Conservation (phyloP, 2,329 filamentous ascomycete species). For the Trichophyton verrucosum region DNA sequence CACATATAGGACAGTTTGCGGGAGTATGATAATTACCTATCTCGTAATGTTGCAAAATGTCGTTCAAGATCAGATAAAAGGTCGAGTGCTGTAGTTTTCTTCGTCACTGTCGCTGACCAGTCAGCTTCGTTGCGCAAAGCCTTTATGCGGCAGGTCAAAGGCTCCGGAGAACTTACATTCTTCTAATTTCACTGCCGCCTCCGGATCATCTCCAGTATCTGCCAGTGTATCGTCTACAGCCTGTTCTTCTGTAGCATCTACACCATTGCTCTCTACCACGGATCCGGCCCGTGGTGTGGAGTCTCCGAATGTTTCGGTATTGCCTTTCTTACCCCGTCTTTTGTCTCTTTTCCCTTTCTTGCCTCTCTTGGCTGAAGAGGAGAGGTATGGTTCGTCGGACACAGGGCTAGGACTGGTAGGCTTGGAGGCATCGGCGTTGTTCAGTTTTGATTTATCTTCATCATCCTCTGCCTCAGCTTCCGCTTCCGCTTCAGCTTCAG, state of each 20-base stretch:
- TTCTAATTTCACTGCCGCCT: conserved; percentile 37
- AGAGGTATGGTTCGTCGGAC: conserved; percentile 11
- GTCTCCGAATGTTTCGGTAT: conserved; percentile 28
- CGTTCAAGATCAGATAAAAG: conserved; percentile 70
- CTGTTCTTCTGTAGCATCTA: conserved; percentile 35
- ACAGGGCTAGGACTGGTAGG: background rate
- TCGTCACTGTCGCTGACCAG: conserved; percentile 46
- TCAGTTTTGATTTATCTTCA: conserved; percentile 14
- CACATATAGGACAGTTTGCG: conserved; percentile 2
- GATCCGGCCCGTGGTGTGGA: conserved; percentile 21
- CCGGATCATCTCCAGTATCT: conserved; percentile 35
- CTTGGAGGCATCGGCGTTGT: background rate
- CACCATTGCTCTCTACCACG: conserved; percentile 23
- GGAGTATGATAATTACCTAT: conserved; percentile 29
- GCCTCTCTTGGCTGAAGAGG: conserved; percentile 19
- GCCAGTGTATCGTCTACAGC: conserved; percentile 35
- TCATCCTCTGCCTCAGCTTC: conserved; percentile 15
- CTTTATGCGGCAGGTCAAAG: background rate
- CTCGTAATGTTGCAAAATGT: conserved; percentile 76
- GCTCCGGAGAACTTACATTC: conserved; percentile 33
- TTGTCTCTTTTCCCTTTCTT: conserved; percentile 37
- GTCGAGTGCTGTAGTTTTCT: conserved; percentile 67
- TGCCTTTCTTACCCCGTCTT: conserved; percentile 31
- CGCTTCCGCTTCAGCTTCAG: conserved; percentile 9
- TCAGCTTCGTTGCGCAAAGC: background rate